Conservation (phyloP, 2,329 filamentous ascomycete genomes). For the Cladosporium sp. region DNA sequence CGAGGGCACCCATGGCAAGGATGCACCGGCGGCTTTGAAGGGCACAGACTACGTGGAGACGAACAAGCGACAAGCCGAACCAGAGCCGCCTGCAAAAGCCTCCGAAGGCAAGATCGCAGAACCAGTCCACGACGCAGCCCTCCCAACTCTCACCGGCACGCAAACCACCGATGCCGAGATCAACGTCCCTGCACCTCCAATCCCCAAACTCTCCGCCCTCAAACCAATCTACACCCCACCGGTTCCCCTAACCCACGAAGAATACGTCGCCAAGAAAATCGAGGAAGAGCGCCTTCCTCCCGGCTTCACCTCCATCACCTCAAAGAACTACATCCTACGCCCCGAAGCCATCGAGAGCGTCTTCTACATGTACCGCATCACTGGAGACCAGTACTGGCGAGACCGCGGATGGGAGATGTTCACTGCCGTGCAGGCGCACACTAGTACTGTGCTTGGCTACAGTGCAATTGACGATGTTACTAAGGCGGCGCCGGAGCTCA, state of each 20-base stretch:
- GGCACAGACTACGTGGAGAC: slow-evolving; percentile 4
- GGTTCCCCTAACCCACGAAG: slow-evolving; percentile 31
- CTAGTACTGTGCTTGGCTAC: slow-evolving; percentile 66
- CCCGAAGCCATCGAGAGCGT: slow-evolving; percentile 87
- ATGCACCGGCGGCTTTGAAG: not conserved
- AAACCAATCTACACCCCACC: slow-evolving; percentile 29
- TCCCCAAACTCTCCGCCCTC: slow-evolving; percentile 17
- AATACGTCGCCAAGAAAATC: slow-evolving; percentile 38
- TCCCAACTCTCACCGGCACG: slow-evolving; percentile 11
- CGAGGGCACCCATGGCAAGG: not conserved
- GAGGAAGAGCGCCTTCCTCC: slow-evolving; percentile 42
- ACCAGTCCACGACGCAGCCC: slow-evolving; percentile 2
- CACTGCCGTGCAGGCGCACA: slow-evolving; percentile 65
- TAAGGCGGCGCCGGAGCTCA: slow-evolving; percentile 41
- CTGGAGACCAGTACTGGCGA: slow-evolving; percentile 71
- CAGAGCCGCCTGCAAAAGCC: not conserved
- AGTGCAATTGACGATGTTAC: slow-evolving; percentile 69
- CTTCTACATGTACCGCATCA: slow-evolving; percentile 89
- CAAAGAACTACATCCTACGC: slow-evolving; percentile 44
- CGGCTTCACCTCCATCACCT: slow-evolving; percentile 42
- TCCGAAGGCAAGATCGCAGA: not conserved
- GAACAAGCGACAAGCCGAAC: slow-evolving; percentile 12
- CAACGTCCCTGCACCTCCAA: slow-evolving; percentile 3
- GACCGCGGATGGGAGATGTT: slow-evolving; percentile 90
- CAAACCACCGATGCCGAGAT: slow-evolving; percentile 6